Base-by-base conservation (phyloP, 1,284 basidiomycete genomes). In the Ceratobasidium sp. region DNA sequence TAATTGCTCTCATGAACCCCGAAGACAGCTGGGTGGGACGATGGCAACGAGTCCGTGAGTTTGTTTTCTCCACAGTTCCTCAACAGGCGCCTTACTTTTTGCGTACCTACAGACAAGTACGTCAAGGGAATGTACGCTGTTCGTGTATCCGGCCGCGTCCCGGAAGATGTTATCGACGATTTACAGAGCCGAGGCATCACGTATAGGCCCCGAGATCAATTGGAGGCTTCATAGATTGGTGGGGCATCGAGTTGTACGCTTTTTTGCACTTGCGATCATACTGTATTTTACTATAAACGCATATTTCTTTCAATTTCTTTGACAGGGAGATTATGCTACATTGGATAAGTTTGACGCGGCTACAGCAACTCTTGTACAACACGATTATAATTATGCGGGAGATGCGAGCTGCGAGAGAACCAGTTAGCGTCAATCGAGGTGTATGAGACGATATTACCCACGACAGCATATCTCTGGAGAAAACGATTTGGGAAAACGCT, bases 21-120 rank as follows among this genome's bases (percentile, higher is more conserved):
- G 92, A 95, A 79, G 88, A 90, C 76, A 97, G 95, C 83, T 99
- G 97, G 97, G 96, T 99, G 11, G 94, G 95, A 17, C 87, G 93
- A 78, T 97, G 95, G 95, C 95, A 97, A 82, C 85, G 95, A 81
- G 94, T 92, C 78, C 90, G 95, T 96, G 78, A 78, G 93, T 88
- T 15, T 6, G 17, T 29, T 17, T 29, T 51, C 15, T 29, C 36
- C 54, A 33, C 4, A 3, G 1, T 31, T 54, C 53, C 41, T 17
- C 5, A 8, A 29, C 74, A 24, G 45, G 14, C 22, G 22, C 44
- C 51, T 57, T 44, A 48, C 29, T 63, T 1, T 41, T 31, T 45
- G 22, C 22, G 11, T 62, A 36, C 19, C 53, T 11, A 33, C 79
- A 96, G 95, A 93, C 77, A 95, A 95, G 83, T 93, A 93, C 79